Conservation (phyloP, 495 filamentous ascomycete species). For the Xylaria cubensis region DNA sequence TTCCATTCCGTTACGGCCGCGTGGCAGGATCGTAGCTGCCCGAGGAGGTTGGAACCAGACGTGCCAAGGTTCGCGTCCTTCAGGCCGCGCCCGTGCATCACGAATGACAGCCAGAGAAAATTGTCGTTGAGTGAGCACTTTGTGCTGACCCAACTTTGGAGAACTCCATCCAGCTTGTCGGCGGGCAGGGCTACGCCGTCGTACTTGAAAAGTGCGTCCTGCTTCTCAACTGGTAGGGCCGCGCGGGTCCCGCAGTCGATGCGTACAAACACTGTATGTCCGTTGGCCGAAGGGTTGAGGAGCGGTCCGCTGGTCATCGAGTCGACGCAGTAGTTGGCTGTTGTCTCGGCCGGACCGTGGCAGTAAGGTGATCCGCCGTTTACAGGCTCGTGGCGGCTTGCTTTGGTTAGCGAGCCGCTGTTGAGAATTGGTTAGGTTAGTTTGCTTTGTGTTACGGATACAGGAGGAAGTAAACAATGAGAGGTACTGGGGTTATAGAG, state of each 20-base stretch:
- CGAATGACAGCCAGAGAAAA: not conserved
- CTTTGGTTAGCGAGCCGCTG: conserved; percentile 22
- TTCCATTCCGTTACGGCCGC: conserved; percentile 2
- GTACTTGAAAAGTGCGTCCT: not conserved
- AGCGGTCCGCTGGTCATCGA: not conserved
- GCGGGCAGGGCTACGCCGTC: conserved; percentile 1
- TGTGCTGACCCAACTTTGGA: conserved; percentile 16
- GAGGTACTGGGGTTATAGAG: not conserved
- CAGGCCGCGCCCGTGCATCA: conserved; percentile 14
- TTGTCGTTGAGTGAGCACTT: not conserved
- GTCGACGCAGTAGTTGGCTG: conserved; percentile 20
- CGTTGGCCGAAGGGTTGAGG: not conserved
- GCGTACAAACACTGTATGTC: conserved; percentile 20
- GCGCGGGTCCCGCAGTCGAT: conserved; percentile 15
- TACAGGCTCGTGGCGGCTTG: not conserved
- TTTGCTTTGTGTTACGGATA: not conserved
- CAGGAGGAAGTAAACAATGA: not conserved
- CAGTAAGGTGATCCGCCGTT: not conserved
- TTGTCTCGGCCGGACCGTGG: not conserved
- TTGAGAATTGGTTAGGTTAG: not conserved
- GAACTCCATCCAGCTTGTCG: not conserved
- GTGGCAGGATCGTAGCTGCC: not conserved
- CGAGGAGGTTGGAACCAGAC: not conserved
- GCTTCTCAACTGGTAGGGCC: not conserved
- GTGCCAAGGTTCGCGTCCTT: conserved; percentile 7